Base-by-base conservation (phyloP, 1,284 basidiomycete genomes). In the Irpex lacteus region DNA sequence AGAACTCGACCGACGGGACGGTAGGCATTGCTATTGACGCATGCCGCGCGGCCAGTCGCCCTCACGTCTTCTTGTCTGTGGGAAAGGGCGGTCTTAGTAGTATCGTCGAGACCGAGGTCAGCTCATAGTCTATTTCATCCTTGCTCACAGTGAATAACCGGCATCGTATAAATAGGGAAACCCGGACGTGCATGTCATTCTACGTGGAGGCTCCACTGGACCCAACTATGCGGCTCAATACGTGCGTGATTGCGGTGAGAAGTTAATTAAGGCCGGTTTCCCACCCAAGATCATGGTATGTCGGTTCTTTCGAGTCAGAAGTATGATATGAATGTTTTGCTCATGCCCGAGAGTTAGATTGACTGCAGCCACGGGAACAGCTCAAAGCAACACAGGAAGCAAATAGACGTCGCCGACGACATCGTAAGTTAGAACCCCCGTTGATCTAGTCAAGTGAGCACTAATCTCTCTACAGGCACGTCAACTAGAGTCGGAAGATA, bases 331-430 rank as follows among this genome's bases (percentile, higher is more conserved):
- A 13, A 60, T 40, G 49, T 9, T 13, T 15, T 34, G 55, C 62
- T 47, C 62, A 64, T 62, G 56, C 60, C 34, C 32, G 49, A 37
- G 19, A 32, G n/a, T 63, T 68, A 95, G 92, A 88, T 96, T 71
- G 96, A 98, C 76, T 98, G 96, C 85, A 96, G 94, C 70, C 97
- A 95, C 73, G 95, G 95, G 64, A 98, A 98, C 79, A 94, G 92
- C 72, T 86, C 85, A 63, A 97, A 96, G 76, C 90, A 96, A 74
- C 91, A 96, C 77, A 78, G 83, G 60, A 92, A 89, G 70, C 95
- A 97, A 77, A 81, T 89, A 7, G 91, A 92, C 68, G 94, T 97
- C 61, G 90, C 92, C 21, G 91, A 92, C 21, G 85, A 92, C 70
- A 91, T 98, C 66, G 94, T 92, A 70, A 77, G 89, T 76, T 40